Percentiles rank a stretch among this genome's conserved stretches.
Evolutionary conservation across 2,329 filamentous ascomycete species (phyloP).

Genomic region (Rutstroemia sp.): DNA sequence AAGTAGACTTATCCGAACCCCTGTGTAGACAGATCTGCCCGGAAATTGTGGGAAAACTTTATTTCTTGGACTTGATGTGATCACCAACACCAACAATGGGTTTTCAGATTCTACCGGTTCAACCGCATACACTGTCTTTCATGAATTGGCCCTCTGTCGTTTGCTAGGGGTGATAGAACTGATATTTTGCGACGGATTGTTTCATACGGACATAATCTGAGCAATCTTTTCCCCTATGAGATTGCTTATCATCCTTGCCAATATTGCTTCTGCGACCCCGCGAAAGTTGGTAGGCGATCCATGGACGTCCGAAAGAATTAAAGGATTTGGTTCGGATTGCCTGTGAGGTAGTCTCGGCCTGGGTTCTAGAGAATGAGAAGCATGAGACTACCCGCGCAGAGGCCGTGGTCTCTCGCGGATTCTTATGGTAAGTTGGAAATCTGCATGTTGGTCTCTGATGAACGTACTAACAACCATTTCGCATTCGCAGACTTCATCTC

Average conservation of each 20-base stretch:
- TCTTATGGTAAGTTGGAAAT: slow-evolving; percentile 23
- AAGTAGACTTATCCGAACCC: not conserved
- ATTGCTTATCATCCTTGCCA: no score
- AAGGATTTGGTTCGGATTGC: not conserved
- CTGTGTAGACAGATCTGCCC: not conserved
- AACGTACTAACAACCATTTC: slow-evolving; percentile 2
- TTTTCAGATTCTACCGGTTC: no score
- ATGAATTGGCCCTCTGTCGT: no score
- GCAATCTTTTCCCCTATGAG: no score
- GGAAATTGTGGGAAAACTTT: slow-evolving; percentile 4
- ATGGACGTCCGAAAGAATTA: no score
- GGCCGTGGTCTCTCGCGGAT: slow-evolving; percentile 26
- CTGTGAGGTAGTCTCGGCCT: not conserved
- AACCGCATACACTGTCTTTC: no score
- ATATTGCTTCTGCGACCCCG: not conserved
- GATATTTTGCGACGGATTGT: no score
- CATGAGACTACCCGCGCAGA: slow-evolving; percentile 9
- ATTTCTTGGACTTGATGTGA: not conserved
- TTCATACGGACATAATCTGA: no score
- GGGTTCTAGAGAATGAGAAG: slow-evolving; percentile 12
- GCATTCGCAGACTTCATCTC: slow-evolving; percentile 25
- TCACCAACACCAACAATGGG: not conserved
- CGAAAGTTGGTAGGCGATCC: no score
- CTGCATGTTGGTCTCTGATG: not conserved
- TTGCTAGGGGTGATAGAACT: no score